Percentiles rank a stretch among this genome's conserved stretches.
Conservation (phyloP, 176 grass and related monocot species). For the Coix lacrymajobi region DNA sequence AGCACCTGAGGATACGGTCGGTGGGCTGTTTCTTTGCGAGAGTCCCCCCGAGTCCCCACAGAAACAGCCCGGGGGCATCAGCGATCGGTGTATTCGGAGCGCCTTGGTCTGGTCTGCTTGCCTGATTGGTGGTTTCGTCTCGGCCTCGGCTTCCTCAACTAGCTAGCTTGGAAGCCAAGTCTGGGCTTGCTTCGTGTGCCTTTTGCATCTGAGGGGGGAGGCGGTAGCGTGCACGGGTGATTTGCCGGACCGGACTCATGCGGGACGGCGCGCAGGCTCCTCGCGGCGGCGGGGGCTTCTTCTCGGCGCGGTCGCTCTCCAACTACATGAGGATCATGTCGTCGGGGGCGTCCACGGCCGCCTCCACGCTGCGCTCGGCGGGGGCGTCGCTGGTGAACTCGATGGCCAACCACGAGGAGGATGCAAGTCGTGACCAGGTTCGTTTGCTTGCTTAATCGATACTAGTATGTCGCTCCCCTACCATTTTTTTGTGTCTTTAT, state of each 20-base stretch:
- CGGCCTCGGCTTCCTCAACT: not conserved
- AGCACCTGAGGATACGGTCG: constrained; percentile 52
- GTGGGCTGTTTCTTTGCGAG: constrained; percentile 63
- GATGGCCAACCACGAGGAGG: constrained; percentile 61
- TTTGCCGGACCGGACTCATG: constrained; percentile 30
- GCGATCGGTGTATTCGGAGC: not conserved
- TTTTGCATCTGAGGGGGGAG: constrained; percentile 8
- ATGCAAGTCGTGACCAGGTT: constrained; percentile 67
- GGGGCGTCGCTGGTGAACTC: constrained; percentile 68
- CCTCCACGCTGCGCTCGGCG: constrained; percentile 62
- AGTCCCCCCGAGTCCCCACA: constrained; percentile 44
- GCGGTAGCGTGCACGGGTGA: constrained; percentile 23
- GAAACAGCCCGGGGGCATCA: constrained; percentile 55
- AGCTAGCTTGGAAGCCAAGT: constrained; percentile 14
- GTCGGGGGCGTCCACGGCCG: constrained; percentile 81
- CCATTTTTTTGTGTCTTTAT: not conserved
- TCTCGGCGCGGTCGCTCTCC: constrained; percentile 67
- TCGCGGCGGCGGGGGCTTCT: constrained; percentile 46
- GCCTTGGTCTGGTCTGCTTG: not conserved
- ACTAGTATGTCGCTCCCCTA: not conserved
- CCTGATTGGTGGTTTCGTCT: constrained; percentile 6
- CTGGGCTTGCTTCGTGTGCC: not conserved
- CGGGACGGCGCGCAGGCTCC: constrained; percentile 61
- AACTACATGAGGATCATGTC: constrained; percentile 88
- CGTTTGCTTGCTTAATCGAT: not conserved